phyloP scores from a whole-genome alignment of 768 basidiomycete species.

The Lentinula sp. region DNA sequence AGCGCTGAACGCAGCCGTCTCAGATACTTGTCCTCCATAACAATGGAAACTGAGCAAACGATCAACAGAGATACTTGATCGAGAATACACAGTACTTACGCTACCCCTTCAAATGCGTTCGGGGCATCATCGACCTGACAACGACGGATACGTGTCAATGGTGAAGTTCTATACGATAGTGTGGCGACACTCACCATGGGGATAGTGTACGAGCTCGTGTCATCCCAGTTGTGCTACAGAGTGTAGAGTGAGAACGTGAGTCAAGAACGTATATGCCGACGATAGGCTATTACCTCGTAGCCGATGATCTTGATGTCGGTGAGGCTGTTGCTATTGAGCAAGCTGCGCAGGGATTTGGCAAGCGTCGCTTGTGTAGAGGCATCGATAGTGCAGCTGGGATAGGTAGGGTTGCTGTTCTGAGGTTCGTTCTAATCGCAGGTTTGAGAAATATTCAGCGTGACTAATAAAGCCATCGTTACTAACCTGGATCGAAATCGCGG shows the following conservation, averaged over 20 bases:
- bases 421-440: conserved; percentile 16
- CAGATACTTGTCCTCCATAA: conserved; percentile 21
- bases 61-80: background rate
- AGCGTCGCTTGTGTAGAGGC: conserved; percentile 34
- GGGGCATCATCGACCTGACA: background rate
- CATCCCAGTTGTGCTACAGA: conserved; percentile 40
- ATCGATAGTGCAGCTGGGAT: conserved; percentile 36
- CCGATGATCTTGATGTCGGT: conserved; percentile 33
- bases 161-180: background rate
- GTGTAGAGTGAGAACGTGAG: background rate
- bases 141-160: background rate
- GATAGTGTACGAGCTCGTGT: conserved; percentile 40
- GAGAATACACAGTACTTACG: background rate
- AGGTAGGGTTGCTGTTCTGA: conserved; percentile 20
- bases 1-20: conserved; percentile 36
- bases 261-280: background rate
- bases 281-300: background rate
- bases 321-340: conserved; percentile 42
- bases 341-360: conserved; percentile 31
- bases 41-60: conserved; percentile 13
- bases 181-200: conserved; percentile 20
- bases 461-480: background rate
- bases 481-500: conserved; percentile 55
- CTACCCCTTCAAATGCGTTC: background rate
- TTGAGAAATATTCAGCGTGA: background rate